Evolutionary conservation across 2,329 filamentous ascomycete species (phyloP).

Genomic region (Hyphodiscus sp.): DNA sequence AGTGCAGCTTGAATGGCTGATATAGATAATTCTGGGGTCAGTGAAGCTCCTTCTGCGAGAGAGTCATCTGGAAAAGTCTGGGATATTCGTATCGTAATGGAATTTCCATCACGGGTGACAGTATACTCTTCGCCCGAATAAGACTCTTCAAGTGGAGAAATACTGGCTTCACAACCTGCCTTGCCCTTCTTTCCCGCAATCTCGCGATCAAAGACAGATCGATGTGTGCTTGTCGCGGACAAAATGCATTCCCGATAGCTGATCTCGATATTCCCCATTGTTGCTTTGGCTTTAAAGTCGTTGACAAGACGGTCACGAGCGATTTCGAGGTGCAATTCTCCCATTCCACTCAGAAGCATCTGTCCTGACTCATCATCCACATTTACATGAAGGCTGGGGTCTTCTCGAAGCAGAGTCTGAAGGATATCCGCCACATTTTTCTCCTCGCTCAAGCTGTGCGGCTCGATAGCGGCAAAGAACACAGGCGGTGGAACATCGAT

Average conservation of each 20-base stretch:
- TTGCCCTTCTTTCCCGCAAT: conserved; percentile 75
- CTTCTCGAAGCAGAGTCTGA: conserved; percentile 75
- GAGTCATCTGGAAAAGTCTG: conserved; percentile 27
- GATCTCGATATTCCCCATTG: conserved; percentile 86
- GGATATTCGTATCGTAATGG: conserved; percentile 47
- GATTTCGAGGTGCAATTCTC: conserved; percentile 90
- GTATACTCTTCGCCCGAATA: conserved; percentile 35
- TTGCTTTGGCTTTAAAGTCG: conserved; percentile 79
- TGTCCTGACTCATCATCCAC: conserved; percentile 87
- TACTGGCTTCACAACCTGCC: conserved; percentile 63
- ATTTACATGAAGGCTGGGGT: conserved; percentile 82
- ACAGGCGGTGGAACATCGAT: conserved; percentile 89
- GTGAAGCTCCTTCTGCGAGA: conserved; percentile 32
- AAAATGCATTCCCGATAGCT: conserved; percentile 84
- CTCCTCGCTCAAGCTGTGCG: conserved; percentile 68
- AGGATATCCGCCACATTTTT: conserved; percentile 73
- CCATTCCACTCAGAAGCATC: conserved; percentile 92
- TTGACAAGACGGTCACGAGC: conserved; percentile 81
- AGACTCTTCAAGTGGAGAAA: conserved; percentile 52
- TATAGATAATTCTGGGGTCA: conserved; percentile 48
- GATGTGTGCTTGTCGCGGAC: conserved; percentile 47
- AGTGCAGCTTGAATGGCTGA: conserved; percentile 47
- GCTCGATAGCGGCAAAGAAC: conserved; percentile 93
- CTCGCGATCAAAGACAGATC: conserved; percentile 66
- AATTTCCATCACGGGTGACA: conserved; percentile 63